A percentile compares a stretch with the other conserved stretches of the same genome.
These are phyloP conservation scores for Pythium plurisporium DNA, from an alignment of 352 stramenopile species.

Conservation along the genomic window DNA sequence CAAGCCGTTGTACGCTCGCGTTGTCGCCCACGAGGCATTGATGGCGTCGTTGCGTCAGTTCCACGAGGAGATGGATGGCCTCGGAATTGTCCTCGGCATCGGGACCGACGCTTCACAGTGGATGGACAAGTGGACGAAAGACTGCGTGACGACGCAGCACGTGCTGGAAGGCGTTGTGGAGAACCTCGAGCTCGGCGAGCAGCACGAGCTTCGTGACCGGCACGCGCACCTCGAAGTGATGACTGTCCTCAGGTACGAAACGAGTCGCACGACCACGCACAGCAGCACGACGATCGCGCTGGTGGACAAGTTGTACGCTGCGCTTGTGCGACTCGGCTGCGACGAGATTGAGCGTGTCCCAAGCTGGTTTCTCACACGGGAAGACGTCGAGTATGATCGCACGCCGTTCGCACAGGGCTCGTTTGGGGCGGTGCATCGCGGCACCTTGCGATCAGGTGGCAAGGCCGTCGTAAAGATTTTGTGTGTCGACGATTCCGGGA, in stretches of 20 bases:
- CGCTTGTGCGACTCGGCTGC: background rate
- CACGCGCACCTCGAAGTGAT: background rate
- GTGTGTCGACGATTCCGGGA: background rate
- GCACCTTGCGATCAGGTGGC: background rate
- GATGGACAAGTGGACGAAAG: background rate
- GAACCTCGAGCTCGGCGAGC: background rate
- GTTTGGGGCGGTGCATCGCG: constrained; percentile 2
- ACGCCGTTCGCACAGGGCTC: constrained; percentile 1
- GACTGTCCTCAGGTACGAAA: background rate
- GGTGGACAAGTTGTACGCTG: background rate
- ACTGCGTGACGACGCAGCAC: background rate
- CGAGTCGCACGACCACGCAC: background rate
- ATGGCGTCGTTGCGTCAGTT: background rate
- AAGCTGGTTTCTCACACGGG: background rate
- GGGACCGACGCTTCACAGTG: background rate
- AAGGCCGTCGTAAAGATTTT: constrained; percentile 15
- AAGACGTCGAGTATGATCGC: background rate
- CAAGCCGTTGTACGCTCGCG: background rate
- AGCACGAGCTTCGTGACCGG: background rate
- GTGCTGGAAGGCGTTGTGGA: background rate
- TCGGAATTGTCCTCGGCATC: background rate
- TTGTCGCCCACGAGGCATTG: background rate
- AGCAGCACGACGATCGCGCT: background rate
- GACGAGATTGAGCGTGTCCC: background rate
- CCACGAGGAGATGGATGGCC: background rate